Evolutionary conservation across 2,329 filamentous ascomycete genomes (phyloP), one percentile per base, ranked within the genome.

Genomic region (Pseudodiploospora longispora): DNA sequence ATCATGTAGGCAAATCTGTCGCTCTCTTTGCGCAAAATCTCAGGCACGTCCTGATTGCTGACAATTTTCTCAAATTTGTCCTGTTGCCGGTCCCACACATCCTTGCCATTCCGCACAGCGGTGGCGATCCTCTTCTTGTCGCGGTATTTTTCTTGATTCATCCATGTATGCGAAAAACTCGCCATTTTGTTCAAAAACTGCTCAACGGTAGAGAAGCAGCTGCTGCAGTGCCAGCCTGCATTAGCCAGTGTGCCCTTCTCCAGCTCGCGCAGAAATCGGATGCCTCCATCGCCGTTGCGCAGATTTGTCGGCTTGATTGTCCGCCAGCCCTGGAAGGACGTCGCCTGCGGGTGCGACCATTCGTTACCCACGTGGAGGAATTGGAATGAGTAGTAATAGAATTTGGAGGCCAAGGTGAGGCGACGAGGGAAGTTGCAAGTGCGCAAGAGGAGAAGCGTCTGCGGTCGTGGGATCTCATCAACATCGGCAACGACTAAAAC

Each of bases 181-280:
- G 66, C 62, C 63, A 81, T 69, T 59, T 80, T 81, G 50, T 67
- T 70, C 38, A 75, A 60, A 51, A 80, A 65, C 55, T 79, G 71
- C 4, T 65, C 65, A 10, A 82, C 59, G 1, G 74, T 80, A 12
- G 67, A 61, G 55, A 80, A 80, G 61, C 79, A 82, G 44, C 67
- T 75, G 41, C 74, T 78, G 64, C 78, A 83, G 58, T 82, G 78
- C 79, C 79, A 83, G 0, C 64, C 71, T 1, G 75, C 73, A 51
- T 76, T 71, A 52, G 58, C 58, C 31, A 80, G 49, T 5, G 66
- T 63, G 6, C 61, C 67, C 49, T 66, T 68, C 48, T 76, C 69
- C 36, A 62, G 59, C 32, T 60, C 59, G 30, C 67, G 62, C 1
- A 66, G 48, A 2, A 67, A 55, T 36, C 61, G 62, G 4, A 66